phyloP scores from a whole-genome alignment of 2,329 filamentous ascomycete genomes.

The Calonectria pteridis region DNA sequence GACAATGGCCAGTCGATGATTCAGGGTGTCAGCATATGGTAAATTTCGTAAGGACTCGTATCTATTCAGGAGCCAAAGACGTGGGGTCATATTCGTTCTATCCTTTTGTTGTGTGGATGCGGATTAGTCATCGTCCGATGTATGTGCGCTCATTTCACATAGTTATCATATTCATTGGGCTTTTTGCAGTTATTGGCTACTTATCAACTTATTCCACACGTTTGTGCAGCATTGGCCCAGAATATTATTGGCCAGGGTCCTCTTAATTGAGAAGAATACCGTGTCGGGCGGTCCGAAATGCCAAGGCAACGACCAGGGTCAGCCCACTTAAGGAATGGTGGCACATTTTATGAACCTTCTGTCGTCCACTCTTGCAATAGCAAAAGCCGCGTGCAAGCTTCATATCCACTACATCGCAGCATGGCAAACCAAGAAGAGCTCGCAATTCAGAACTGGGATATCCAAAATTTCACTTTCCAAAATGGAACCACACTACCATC shows the following conservation, averaged over 20 bases:
- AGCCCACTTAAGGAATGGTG: not conserved
- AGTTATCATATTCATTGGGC: not conserved
- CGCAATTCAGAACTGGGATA: not conserved
- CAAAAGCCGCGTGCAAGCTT: too few relatives aligned
- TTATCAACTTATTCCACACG: not conserved
- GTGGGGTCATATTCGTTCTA: not conserved
- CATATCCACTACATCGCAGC: not conserved
- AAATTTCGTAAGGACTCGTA: too few relatives aligned
- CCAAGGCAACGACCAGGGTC: not conserved
- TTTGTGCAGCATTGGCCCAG: not conserved
- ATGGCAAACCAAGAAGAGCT: not conserved
- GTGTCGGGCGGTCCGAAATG: not conserved
- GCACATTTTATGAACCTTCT: not conserved
- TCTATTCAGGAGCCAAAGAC: not conserved
- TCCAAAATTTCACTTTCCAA: slow-evolving; percentile 45
- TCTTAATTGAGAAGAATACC: not conserved
- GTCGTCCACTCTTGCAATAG: not conserved
- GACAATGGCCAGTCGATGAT: too few relatives aligned
- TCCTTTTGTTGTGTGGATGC: not conserved
- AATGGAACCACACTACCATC: slow-evolving; percentile 36
- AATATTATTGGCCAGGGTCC: not conserved
- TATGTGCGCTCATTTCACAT: not conserved
- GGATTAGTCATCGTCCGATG: not conserved
- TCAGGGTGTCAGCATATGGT: too few relatives aligned
- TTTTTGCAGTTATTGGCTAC: not conserved